Percentiles rank a stretch among this genome's conserved stretches.
Evolutionary conservation across 495 filamentous ascomycete species (phyloP).

Genomic region (Penicillium chermesinum): DNA sequence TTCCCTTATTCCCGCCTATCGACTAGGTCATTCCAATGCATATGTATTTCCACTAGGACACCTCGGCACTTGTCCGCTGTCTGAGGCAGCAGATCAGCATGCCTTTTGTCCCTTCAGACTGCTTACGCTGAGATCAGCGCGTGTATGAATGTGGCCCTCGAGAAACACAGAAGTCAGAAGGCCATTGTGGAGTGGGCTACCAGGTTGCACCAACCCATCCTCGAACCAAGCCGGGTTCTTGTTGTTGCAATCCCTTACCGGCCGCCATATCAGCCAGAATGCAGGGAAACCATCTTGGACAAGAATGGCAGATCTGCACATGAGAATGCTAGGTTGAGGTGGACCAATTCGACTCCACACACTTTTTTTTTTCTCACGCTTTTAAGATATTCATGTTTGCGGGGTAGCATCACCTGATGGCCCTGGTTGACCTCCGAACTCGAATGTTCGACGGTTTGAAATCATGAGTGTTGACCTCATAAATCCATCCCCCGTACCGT

Average conservation of each 20-base stretch:
- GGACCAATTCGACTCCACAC: constrained; percentile 20
- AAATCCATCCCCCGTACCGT: background rate
- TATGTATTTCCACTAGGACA: background rate
- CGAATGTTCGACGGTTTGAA: background rate
- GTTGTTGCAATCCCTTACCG: constrained; percentile 9
- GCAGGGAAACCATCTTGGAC: background rate
- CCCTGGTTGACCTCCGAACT: background rate
- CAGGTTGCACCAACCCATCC: constrained; percentile 7
- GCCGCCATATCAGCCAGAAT: background rate
- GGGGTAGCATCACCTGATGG: constrained; percentile 25
- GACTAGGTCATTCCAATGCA: too few relatives aligned
- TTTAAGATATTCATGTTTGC: constrained; percentile 12
- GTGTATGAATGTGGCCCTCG: too few relatives aligned
- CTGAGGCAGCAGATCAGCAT: too few relatives aligned
- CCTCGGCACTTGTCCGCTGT: background rate
- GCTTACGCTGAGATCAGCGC: too few relatives aligned
- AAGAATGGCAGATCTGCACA: background rate
- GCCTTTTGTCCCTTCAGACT: too few relatives aligned
- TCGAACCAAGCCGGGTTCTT: too few relatives aligned
- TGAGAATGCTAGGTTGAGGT: constrained; percentile 6
- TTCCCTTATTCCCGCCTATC: background rate
- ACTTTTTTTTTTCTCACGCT: constrained; percentile 7
- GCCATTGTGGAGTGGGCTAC: constrained; percentile 2
- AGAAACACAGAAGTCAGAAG: too few relatives aligned
- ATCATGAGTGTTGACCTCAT: background rate